These are phyloP conservation scores for Candida yuanshanica DNA, from an alignment of 805 yeast genomes.

Conservation along the genomic window DNA sequence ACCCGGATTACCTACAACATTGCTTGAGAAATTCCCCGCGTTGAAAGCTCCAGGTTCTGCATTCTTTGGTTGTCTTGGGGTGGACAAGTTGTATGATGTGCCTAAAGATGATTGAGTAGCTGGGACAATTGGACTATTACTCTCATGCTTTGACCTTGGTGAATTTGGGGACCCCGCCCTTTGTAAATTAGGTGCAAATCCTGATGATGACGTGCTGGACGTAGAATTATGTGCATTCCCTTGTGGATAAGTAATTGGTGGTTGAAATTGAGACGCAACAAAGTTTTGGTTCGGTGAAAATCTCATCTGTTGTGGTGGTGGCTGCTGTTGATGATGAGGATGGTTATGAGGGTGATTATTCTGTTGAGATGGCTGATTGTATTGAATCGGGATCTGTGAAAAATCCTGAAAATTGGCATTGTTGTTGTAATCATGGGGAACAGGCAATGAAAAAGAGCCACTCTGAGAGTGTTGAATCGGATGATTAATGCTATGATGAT, in stretches of 20 bases:
- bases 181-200: not conserved
- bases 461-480: conserved; percentile 1
- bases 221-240: not conserved
- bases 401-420: not conserved
- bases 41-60: not conserved
- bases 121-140: not conserved
- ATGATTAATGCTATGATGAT: not conserved
- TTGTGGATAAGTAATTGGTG: not conserved
- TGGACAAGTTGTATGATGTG: not conserved
- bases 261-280: not conserved
- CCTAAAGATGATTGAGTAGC: not conserved
- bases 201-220: not conserved
- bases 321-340: no score
- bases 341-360: no score
- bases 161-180: not conserved
- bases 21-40: not conserved
- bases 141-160: not conserved
- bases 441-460: not conserved
- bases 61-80: not conserved
- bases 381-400: not conserved
- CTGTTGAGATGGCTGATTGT: no score
- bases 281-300: not conserved
- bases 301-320: not conserved
- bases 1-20: not conserved
- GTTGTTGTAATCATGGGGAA: not conserved